Evolutionary conservation across 106 monocot species (phyloP).

Genomic region (Iris macrosiphon): DNA sequence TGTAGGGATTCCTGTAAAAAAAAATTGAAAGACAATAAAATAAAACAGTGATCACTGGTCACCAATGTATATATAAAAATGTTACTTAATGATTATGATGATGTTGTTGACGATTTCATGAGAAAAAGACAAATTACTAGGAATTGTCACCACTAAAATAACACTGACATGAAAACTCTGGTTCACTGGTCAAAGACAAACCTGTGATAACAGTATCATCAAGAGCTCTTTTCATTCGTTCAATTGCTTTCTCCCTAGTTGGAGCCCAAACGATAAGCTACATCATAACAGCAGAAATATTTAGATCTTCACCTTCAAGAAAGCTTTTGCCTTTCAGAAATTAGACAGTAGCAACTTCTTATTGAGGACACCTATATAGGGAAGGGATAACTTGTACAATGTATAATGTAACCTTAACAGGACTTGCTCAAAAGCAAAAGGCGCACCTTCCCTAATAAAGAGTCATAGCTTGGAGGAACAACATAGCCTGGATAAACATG

Average conservation of each 20-base stretch:
- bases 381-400: background rate
- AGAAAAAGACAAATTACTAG: too few relatives aligned
- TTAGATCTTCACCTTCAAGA: too few relatives aligned
- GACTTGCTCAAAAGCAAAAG: background rate
- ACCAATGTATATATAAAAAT: too few relatives aligned
- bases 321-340: too few relatives aligned
- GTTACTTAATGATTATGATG: too few relatives aligned
- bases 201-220: slow-evolving; percentile 83
- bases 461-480: slow-evolving; percentile 95
- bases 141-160: too few relatives aligned
- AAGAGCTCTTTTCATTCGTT: slow-evolving; percentile 95
- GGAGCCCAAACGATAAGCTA: slow-evolving; percentile 98
- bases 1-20: slow-evolving; percentile 70
- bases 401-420: background rate
- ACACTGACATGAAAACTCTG: too few relatives aligned
- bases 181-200: slow-evolving; percentile 22
- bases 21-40: too few relatives aligned
- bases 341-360: background rate
- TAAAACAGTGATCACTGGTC: background rate
- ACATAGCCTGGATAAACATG: slow-evolving; percentile 96
- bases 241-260: slow-evolving; percentile 90
- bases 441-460: slow-evolving; percentile 79
- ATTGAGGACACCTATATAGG: background rate
- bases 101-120: too few relatives aligned
- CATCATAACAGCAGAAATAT: slow-evolving; percentile 1